Evolutionary conservation across 2,329 filamentous ascomycete species (phyloP), one percentile per base, ranked within the genome.

Genomic region (Pleurostoma richardsiae): DNA sequence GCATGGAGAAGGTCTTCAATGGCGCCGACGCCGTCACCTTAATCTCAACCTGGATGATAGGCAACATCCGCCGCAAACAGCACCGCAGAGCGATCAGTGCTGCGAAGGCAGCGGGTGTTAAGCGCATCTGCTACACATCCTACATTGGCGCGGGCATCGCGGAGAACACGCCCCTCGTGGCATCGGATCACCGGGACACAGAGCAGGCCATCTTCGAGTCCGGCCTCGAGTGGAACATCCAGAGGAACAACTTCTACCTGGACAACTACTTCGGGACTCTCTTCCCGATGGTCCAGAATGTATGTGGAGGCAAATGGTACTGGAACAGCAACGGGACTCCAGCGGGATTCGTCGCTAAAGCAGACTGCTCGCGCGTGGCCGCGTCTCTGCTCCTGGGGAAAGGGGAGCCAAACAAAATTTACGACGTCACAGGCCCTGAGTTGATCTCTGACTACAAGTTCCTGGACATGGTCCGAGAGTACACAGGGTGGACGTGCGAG

Each of bases 21-120:
- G 53, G 52, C 29, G 54, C 54, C 43, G 53, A 56, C 36, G 52
- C 54, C 29, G 42, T 56, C n/a, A 43, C 52, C 27, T 49, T 55
- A 2, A 19, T 19, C 19, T 19, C 19, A 2, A 19, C 19, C 19
- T 19, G 19, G 19, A 19, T 19, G 19, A 19, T 19, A 19, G 19
- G 19, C 19, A 19, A 2, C 19, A 19, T 19, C 19, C 19, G 19
- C 19, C 19, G 19, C 19, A 19, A 19, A 19, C 19, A 19, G 19
- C 19, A 19, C 19, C 19, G 19, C 19, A 19, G 19, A 19, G 19
- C 19, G 19, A 19, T 19, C 19, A 19, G 19, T 19, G 52, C 54
- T 0, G 46, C 47, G 27, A 51, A 42, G 42, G 43, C 47, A 2
- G 47, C 46, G 4, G 50, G 50, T 10, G 52, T 52, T 33, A 45